phyloP scores from a whole-genome alignment of 352 stramenopile genomes.

The Globisporangium polare region DNA sequence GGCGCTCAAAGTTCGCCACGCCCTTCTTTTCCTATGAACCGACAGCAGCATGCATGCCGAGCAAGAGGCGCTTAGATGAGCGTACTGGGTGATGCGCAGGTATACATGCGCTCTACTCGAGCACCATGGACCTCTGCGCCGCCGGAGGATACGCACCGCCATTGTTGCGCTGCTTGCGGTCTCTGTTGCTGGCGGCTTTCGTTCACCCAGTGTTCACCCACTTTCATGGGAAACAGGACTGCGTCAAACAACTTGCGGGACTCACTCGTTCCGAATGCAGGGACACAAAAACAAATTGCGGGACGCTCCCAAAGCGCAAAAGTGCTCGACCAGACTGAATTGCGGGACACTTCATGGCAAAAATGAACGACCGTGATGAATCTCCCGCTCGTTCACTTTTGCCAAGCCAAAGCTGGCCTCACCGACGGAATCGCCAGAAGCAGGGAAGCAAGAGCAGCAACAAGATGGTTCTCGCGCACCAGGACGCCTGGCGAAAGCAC shows the following conservation, averaged over 20 bases:
- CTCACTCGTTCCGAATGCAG: background rate
- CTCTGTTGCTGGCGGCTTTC: background rate
- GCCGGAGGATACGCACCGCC: constrained; percentile 8
- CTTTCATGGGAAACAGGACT: background rate
- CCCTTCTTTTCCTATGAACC: constrained; percentile 50
- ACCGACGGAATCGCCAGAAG: constrained; percentile 15
- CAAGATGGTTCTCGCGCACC: constrained; percentile 79
- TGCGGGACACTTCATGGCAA: constrained; percentile 8
- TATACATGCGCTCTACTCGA: background rate
- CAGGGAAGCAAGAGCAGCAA: too few relatives aligned
- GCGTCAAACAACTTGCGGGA: background rate
- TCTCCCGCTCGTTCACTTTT: too few relatives aligned
- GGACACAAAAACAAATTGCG: background rate
- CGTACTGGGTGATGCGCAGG: background rate
- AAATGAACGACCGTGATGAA: constrained; percentile 7
- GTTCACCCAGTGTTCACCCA: background rate
- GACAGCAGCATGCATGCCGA: background rate
- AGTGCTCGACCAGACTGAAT: background rate
- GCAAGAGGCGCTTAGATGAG: background rate
- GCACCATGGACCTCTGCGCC: background rate
- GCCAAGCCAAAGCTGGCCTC: background rate
- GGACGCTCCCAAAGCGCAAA: too few relatives aligned
- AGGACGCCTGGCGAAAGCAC: constrained; percentile 88
- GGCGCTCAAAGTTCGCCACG: constrained; percentile 76
- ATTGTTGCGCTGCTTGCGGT: constrained; percentile 3